phyloP scores from a whole-genome alignment of 1,284 basidiomycete genomes.

The Rhodotorula sp. region DNA sequence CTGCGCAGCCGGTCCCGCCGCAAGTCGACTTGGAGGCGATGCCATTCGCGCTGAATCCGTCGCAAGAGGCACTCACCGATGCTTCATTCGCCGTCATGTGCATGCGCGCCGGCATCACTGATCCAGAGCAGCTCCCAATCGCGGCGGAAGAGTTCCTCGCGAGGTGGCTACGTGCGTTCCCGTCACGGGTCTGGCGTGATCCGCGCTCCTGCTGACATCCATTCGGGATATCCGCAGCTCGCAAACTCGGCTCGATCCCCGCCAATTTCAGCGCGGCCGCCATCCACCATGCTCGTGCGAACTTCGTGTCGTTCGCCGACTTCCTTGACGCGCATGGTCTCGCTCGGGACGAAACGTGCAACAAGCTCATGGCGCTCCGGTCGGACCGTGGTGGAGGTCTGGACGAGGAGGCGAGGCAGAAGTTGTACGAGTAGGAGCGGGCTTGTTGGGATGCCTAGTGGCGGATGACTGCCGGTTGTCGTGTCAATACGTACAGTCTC shows the following conservation, averaged over 20 bases:
- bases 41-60: not conserved
- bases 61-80: not conserved
- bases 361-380: too few relatives aligned
- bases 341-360: not conserved
- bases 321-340: slow-evolving; percentile 30
- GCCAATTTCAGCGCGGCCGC: not conserved
- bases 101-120: not conserved
- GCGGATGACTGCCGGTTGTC: too few relatives aligned
- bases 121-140: not conserved
- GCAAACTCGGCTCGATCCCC: slow-evolving; percentile 6
- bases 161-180: slow-evolving; percentile 19
- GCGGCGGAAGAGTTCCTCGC: slow-evolving; percentile 15
- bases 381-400: too few relatives aligned
- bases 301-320: slow-evolving; percentile 28
- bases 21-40: not conserved
- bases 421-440: too few relatives aligned
- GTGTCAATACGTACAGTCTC: too few relatives aligned
- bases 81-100: slow-evolving; percentile 20
- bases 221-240: not conserved
- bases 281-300: not conserved
- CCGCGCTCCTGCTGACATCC: not conserved
- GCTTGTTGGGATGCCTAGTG: too few relatives aligned
- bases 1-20: not conserved
- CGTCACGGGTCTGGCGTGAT: not conserved
- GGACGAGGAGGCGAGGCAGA: too few relatives aligned